phyloP scores from a whole-genome alignment of 345 rosid genomes.

The Ailanthus altissimus region DNA sequence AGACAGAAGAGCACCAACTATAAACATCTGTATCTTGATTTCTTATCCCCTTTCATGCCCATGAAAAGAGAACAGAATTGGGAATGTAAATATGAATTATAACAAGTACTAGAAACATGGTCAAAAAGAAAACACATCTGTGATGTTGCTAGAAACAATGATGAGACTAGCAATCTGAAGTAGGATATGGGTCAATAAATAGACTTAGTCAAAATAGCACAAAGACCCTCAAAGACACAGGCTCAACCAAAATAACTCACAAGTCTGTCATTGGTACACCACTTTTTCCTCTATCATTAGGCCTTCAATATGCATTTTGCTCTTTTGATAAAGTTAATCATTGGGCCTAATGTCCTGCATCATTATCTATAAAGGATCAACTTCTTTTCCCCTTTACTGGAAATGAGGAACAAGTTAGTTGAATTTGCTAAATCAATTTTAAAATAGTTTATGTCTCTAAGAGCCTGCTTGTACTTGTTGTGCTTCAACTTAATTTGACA shows the following conservation, averaged over 20 bases:
- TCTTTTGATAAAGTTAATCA: background rate
- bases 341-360: background rate
- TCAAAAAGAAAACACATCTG: background rate
- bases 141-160: background rate
- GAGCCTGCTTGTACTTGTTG: too few species aligned
- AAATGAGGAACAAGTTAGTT: background rate
- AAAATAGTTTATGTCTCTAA: background rate
- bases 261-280: background rate
- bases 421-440: background rate
- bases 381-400: background rate
- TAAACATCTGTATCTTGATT: background rate
- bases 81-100: background rate
- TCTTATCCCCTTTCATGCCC: background rate
- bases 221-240: background rate
- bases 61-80: background rate
- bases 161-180: background rate
- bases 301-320: background rate
- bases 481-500: too few species aligned
- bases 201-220: background rate
- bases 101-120: background rate
- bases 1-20: background rate
- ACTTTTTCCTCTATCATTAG: background rate
- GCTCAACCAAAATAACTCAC: background rate
- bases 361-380: background rate
- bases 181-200: background rate